Conservation (phyloP, 129 eudicot genomes). For the Flaveria ramosissima region DNA sequence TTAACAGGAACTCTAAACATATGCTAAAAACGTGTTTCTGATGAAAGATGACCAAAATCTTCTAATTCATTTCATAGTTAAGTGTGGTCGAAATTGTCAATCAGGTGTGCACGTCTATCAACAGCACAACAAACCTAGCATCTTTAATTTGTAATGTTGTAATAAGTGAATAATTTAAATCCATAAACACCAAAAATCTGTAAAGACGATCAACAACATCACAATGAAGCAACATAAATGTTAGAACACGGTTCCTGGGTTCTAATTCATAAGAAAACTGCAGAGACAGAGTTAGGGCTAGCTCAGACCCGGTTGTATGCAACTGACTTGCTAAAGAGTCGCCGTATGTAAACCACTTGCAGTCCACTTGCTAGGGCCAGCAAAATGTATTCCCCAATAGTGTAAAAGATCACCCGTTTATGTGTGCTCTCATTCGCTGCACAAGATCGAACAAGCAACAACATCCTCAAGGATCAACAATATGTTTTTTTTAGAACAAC, state of each 20-base stretch:
- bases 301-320: conserved; percentile 81
- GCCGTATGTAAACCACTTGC: conserved; percentile 76
- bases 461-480: too few species aligned
- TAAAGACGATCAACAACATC: not conserved
- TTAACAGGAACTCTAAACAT: too few species aligned
- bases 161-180: too few species aligned
- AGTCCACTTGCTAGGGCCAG: conserved; percentile 79
- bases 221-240: conserved; percentile 31
- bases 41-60: too few species aligned
- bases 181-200: too few species aligned
- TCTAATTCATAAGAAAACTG: conserved; percentile 26
- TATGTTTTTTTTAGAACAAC: too few species aligned
- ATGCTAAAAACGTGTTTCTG: too few species aligned
- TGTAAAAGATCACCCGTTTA: conserved; percentile 82
- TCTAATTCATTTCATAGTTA: too few species aligned
- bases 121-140: too few species aligned
- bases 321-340: conserved; percentile 82
- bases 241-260: conserved; percentile 37
- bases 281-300: not conserved
- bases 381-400: conserved; percentile 78
- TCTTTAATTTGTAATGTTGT: too few species aligned
- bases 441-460: conserved; percentile 25
- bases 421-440: conserved; percentile 97
- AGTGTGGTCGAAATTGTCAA: too few species aligned
- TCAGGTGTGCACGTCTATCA: too few species aligned